These are phyloP conservation scores for Mycena maculata DNA, from an alignment of 768 basidiomycete species.

Conservation along the genomic window DNA sequence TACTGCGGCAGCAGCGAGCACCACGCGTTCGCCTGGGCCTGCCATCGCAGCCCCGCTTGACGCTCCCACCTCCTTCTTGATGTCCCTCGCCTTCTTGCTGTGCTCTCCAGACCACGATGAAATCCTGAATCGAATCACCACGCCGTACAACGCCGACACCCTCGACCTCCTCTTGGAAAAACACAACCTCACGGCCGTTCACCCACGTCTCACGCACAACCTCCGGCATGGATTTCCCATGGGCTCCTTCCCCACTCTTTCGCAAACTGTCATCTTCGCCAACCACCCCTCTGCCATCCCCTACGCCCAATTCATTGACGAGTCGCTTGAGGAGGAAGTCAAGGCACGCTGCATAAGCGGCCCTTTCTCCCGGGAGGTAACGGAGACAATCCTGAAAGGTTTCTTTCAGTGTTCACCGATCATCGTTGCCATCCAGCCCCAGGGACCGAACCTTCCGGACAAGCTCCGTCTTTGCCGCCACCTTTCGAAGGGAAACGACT, in stretches of 20 bases:
- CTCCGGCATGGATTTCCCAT: no score
- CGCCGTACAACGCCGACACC: no score
- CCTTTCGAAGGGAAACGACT: background rate
- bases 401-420: conserved; percentile 34
- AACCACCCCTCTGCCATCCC: conserved; percentile 34
- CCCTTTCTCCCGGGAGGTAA: conserved; percentile 24
- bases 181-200: no score
- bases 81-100: no score
- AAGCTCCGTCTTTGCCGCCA: conserved; percentile 17
- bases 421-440: no score
- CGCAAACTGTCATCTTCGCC: conserved; percentile 30
- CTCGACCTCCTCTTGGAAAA: no score
- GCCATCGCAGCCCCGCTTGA: no score
- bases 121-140: background rate
- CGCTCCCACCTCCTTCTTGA: no score
- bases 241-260: background rate
- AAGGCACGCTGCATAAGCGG: conserved; percentile 30
- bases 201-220: no score
- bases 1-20: no score
- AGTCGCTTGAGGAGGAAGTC: conserved; percentile 30
- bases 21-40: no score
- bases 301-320: conserved; percentile 20
- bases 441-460: conserved; percentile 19
- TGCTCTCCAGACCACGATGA: background rate
- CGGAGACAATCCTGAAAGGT: conserved; percentile 26